These are phyloP conservation scores for Aspergillus baeticus DNA, from an alignment of 495 filamentous ascomycete genomes.

Conservation along the genomic window DNA sequence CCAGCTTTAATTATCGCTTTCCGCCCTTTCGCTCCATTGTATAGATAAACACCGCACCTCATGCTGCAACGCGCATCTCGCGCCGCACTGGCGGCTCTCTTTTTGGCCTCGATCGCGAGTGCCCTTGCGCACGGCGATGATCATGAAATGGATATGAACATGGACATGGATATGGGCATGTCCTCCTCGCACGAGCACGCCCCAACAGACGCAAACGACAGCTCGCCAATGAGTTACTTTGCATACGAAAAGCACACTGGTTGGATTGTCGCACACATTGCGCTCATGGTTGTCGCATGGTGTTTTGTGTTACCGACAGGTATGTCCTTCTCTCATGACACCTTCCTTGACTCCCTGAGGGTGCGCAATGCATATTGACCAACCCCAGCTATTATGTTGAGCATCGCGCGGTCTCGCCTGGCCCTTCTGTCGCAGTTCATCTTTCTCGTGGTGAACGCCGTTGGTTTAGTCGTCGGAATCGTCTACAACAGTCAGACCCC, in stretches of 20 bases:
- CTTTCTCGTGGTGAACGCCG: constrained; percentile 70
- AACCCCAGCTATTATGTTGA: constrained; percentile 74
- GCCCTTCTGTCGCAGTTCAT: constrained; percentile 69
- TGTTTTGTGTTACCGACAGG: constrained; percentile 79
- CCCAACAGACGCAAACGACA: constrained; percentile 16
- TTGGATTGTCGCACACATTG: constrained; percentile 75
- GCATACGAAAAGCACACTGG: constrained; percentile 61
- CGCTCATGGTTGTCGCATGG: constrained; percentile 79
- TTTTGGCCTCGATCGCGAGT: constrained; percentile 33
- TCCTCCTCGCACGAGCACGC: constrained; percentile 37
- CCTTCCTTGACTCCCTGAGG: not conserved
- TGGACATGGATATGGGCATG: constrained; percentile 42
- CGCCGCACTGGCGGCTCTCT: constrained; percentile 31
- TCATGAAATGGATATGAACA: constrained; percentile 32
- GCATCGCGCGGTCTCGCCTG: constrained; percentile 74
- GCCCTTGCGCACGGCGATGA: constrained; percentile 40
- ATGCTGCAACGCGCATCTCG: constrained; percentile 29
- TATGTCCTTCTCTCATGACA: constrained; percentile 38
- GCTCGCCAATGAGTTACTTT: constrained; percentile 69
- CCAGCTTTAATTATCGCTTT: not conserved
- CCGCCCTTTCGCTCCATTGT: not conserved
- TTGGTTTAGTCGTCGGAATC: constrained; percentile 68
- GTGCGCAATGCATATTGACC: constrained; percentile 3
- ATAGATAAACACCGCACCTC: constrained; percentile 10
- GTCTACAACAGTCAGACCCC: constrained; percentile 82